Conservation (phyloP, 1,139 yeast species). For the Saccharomyces hybrid region DNA sequence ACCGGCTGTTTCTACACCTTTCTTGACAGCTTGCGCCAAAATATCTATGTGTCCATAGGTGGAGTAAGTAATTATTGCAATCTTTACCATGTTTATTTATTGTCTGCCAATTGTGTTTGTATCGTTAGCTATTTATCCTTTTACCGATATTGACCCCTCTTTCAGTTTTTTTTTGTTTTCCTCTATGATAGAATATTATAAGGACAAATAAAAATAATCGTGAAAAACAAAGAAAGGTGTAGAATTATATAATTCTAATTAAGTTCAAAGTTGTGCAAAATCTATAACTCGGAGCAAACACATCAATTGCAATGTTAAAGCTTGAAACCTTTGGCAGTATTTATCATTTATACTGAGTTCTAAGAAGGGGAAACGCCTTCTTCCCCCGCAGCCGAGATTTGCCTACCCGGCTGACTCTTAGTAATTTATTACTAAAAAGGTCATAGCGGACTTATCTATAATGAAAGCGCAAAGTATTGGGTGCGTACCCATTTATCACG, state of each 20-base stretch:
- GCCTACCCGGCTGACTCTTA: background rate
- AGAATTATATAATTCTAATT: background rate
- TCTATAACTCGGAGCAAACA: background rate
- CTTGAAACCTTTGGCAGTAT: background rate
- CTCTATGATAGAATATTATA: background rate
- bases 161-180: background rate
- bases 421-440: background rate
- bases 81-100: slow-evolving; percentile 38
- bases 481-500: background rate
- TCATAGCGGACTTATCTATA: background rate
- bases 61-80: slow-evolving; percentile 56
- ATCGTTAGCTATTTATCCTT: background rate
- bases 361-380: background rate
- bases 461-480: background rate
- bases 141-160: background rate
- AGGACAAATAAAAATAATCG: background rate
- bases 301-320: background rate
- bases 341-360: background rate
- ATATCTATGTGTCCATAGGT: slow-evolving; percentile 54
- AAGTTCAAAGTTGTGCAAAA: background rate
- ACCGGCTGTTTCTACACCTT: slow-evolving; percentile 54
- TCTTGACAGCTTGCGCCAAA: slow-evolving; percentile 49
- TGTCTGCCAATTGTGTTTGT: slow-evolving; percentile 4
- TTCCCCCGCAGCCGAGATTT: background rate
- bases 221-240: background rate